Conservation (phyloP, 1,139 yeast genomes). For the Pichia sp. region DNA sequence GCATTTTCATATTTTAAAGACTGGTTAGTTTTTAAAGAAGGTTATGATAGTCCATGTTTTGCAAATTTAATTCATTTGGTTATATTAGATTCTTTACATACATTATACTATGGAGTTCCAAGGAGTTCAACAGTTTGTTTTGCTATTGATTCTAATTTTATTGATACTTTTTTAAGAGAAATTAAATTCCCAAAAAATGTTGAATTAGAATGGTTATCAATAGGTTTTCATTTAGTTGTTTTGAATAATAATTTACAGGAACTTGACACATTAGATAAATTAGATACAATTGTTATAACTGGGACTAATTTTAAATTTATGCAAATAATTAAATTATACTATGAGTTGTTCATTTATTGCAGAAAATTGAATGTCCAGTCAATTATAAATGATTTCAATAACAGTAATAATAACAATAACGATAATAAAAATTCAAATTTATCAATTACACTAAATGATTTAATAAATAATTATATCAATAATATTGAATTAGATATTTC, state of each 20-base stretch:
- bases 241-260: slow-evolving; percentile 18
- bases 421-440: too few relatives aligned
- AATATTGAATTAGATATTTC: slow-evolving; percentile 45
- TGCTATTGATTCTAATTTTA: slow-evolving; percentile 36
- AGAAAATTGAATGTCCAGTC: slow-evolving; percentile 12
- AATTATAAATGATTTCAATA: neutral
- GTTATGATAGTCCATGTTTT: slow-evolving; percentile 23
- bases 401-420: neutral
- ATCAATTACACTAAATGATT: slow-evolving; percentile 6
- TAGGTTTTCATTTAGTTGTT: slow-evolving; percentile 28
- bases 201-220: slow-evolving; percentile 17
- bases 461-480: slow-evolving; percentile 28
- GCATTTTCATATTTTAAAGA: slow-evolving; percentile 55
- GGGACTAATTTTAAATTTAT: slow-evolving; percentile 24
- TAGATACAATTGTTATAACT: slow-evolving; percentile 21
- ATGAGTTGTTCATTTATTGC: slow-evolving; percentile 21
- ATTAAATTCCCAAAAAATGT: slow-evolving; percentile 5
- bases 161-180: slow-evolving; percentile 39
- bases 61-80: slow-evolving; percentile 43
- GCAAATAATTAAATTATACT: slow-evolving; percentile 21
- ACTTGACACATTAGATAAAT: slow-evolving; percentile 21
- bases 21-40: slow-evolving; percentile 38
- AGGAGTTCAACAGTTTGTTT: slow-evolving; percentile 26
- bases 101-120: slow-evolving; percentile 55
- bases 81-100: slow-evolving; percentile 49